These are phyloP conservation scores for Leccinum fallax DNA, from an alignment of 1,284 basidiomycete species.

Conservation along the genomic window DNA sequence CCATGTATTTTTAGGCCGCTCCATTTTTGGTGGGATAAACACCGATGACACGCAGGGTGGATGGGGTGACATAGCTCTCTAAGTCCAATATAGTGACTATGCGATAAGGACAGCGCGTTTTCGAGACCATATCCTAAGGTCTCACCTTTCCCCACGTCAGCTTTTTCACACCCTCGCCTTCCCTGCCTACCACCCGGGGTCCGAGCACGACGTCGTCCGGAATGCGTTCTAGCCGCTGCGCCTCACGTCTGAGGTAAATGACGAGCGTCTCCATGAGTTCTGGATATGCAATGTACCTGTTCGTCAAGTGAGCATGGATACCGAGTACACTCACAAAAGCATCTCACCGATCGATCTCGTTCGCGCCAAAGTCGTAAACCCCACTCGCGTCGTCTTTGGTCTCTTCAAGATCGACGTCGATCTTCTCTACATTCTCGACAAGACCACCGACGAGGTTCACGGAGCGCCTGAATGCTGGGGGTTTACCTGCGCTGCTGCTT, in stretches of 20 bases:
- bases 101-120: conserved; percentile 2
- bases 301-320: conserved; percentile 20
- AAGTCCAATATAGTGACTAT: not conserved
- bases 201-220: conserved; percentile 70
- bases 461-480: conserved; percentile 50
- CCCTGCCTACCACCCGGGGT: conserved; percentile 29
- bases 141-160: conserved; percentile 30
- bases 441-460: conserved; percentile 69
- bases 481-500: not conserved
- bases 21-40: not conserved
- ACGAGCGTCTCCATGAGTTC: conserved; percentile 78
- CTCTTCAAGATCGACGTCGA: conserved; percentile 61
- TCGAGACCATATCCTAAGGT: conserved; percentile 12
- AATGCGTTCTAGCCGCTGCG: conserved; percentile 70
- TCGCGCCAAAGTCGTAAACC: conserved; percentile 69
- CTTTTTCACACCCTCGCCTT: conserved; percentile 28
- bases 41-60: not conserved
- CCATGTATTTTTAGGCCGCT: not conserved
- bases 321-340: not conserved
- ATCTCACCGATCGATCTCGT: conserved; percentile 43
- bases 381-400: conserved; percentile 66
- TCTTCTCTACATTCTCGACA: conserved; percentile 56
- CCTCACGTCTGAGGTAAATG: conserved; percentile 79
- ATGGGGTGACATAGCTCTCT: not conserved
- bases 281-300: conserved; percentile 75